Evolutionary conservation across 345 rosid species (phyloP), one percentile per base, ranked within the genome.

Genomic region (Hibiscus trionum): DNA sequence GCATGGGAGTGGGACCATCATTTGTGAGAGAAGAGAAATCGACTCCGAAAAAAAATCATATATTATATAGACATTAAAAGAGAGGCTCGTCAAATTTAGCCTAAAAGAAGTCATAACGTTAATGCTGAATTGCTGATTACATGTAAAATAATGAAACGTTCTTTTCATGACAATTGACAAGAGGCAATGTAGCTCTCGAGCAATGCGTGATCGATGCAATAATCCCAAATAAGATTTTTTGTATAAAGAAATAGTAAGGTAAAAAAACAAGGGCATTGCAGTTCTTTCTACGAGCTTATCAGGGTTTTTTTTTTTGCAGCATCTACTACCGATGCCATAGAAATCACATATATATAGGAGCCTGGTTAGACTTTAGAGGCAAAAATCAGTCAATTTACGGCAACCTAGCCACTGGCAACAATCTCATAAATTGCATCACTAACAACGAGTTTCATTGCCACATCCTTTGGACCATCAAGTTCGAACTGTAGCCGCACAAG

Each of bases 391-490:
- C 19, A 1, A 60, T 42, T 10, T 24, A 56, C 26, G 37, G 56
- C 42, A 55, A 61, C 73, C 80, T 84, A 94, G 81, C 96, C 95
- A 82, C 88, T 81, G 0, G 90, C 88, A 42, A 95, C 93, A 71
- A 92, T 89, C 72, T 90, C 99, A 55, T 95, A 97, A 75, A 95
- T 90, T 75, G 91, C 88, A 66, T 86, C 96, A 21, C 92, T 87
- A 77, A 95, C 99, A 1, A 86, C 80, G 58, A 95, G 80, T 80
- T 95, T 95, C 98, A 95, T 95, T 0, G 96, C 96, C 5, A 95
- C 90, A 11, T 90, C 98, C 81, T 82, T 92, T 35, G 88, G 80
- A 67, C 91, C 88, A 47, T 89, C 93, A 7, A 95, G 77, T 74
- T 97, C 99, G 58, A 95, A 95, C 55, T 91, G 96, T 78, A 89